Conservation (phyloP, 2,329 filamentous ascomycete genomes). For the Trichoderma sp. region DNA sequence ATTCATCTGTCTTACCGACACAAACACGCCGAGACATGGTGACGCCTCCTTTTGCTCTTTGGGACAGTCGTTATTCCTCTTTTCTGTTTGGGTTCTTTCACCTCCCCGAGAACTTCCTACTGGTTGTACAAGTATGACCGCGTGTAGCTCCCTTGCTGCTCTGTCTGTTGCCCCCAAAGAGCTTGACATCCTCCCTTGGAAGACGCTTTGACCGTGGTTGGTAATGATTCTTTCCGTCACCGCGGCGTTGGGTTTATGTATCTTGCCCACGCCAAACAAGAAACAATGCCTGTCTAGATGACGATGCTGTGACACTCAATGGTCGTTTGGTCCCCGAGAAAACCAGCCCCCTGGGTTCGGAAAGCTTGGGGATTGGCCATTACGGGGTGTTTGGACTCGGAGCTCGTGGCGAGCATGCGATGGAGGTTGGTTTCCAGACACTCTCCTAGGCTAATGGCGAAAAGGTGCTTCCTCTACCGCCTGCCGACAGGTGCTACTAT, state of each 20-base stretch:
- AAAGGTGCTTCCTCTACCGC: not conserved
- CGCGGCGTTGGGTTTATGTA: constrained; percentile 15
- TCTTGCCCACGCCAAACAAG: not conserved
- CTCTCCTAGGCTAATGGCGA: not conserved
- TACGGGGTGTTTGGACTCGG: no score
- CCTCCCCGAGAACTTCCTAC: not conserved
- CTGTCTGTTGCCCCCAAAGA: not conserved
- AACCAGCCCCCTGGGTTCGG: constrained; percentile 14
- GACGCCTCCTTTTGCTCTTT: constrained; percentile 12
- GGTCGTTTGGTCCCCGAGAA: not conserved
- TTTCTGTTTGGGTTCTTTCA: no score
- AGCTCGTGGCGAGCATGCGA: not conserved
- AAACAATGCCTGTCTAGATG: not conserved
- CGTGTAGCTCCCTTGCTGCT: not conserved
- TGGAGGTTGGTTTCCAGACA: not conserved
- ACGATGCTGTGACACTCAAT: constrained; percentile 6
- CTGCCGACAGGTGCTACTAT: not conserved
- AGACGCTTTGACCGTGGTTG: constrained; percentile 3
- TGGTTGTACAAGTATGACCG: not conserved
- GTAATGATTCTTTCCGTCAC: not conserved
- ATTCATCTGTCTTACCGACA: constrained; percentile 9
- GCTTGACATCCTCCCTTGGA: not conserved
- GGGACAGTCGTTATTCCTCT: not conserved
- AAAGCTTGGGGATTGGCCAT: not conserved
- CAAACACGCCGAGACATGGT: constrained; percentile 32